Conservation (phyloP, 352 stramenopile genomes). For the Globisporangium cederbergense region DNA sequence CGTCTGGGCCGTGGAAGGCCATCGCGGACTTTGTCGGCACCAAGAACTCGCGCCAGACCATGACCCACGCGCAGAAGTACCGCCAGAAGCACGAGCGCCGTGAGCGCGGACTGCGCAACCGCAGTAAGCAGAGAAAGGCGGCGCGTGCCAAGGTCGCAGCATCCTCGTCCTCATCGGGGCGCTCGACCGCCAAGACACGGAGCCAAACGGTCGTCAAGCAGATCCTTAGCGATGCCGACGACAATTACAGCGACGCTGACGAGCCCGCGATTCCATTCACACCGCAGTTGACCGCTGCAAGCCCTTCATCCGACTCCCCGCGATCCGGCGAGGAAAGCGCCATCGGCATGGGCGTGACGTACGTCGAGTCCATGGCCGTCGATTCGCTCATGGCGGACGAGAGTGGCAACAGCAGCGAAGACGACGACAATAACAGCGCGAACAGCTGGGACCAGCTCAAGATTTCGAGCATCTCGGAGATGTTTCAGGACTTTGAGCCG, state of each 20-base stretch:
- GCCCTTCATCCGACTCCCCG: constrained; percentile 31
- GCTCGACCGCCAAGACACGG: constrained; percentile 6
- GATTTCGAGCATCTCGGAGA: constrained; percentile 32
- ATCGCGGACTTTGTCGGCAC: constrained; percentile 58
- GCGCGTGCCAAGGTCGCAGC: not conserved
- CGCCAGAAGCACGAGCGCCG: constrained; percentile 41
- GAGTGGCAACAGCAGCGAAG: constrained; percentile 5
- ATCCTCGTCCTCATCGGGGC: not conserved
- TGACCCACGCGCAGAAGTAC: constrained; percentile 38
- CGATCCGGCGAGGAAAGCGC: constrained; percentile 28
- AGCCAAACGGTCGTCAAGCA: constrained; percentile 14
- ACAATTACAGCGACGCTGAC: constrained; percentile 1
- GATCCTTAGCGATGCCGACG: constrained; percentile 6
- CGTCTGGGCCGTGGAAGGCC: constrained; percentile 57
- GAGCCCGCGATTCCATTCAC: constrained; percentile 14
- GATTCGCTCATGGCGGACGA: constrained; percentile 26
- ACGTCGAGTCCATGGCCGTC: constrained; percentile 23
- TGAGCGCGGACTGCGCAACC: constrained; percentile 47
- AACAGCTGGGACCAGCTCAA: constrained; percentile 22
- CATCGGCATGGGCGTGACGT: constrained; percentile 5
- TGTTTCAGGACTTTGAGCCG: constrained; percentile 47
- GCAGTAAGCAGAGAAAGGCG: constrained; percentile 21
- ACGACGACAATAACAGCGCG: constrained; percentile 4
- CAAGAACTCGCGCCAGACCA: constrained; percentile 49
- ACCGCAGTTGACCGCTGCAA: constrained; percentile 9